Evolutionary conservation across 2,329 filamentous ascomycete genomes (phyloP).

Genomic region (Sodiomyces alkalinus): DNA sequence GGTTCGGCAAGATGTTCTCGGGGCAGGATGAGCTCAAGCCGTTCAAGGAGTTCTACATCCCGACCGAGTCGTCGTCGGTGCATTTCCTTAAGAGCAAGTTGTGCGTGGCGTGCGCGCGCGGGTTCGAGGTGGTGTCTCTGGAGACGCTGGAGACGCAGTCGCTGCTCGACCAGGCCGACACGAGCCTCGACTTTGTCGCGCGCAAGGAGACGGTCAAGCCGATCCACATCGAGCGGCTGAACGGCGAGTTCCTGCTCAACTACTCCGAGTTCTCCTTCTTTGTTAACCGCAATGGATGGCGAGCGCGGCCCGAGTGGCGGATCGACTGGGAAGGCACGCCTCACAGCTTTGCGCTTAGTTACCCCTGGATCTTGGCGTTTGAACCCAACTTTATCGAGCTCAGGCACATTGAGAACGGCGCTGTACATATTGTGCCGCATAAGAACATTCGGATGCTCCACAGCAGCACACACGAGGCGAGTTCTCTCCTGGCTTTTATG

Average conservation of each 20-base stretch:
- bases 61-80: slow-evolving; percentile 93
- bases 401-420: slow-evolving; percentile 83
- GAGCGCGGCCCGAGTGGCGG: slow-evolving; percentile 87
- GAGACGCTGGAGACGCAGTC: slow-evolving; percentile 98
- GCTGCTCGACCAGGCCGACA: slow-evolving; percentile 91
- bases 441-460: slow-evolving; percentile 97
- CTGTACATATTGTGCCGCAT: slow-evolving; percentile 89
- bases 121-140: slow-evolving; percentile 92
- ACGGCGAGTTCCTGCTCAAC: slow-evolving; percentile 92
- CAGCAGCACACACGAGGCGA: slow-evolving; percentile 89
- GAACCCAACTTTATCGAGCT: slow-evolving; percentile 97
- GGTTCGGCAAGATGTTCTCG: slow-evolving; percentile 90
- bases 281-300: slow-evolving; percentile 96
- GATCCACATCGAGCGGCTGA: slow-evolving; percentile 93
- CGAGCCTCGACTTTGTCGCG: slow-evolving; percentile 91
- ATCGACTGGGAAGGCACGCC: slow-evolving; percentile 96
- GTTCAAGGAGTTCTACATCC: slow-evolving; percentile 98
- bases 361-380: slow-evolving; percentile 94
- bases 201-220: slow-evolving; percentile 87
- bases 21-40: slow-evolving; percentile 91
- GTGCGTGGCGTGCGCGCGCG: slow-evolving; percentile 87
- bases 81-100: slow-evolving; percentile 95
- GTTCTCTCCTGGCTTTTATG: slow-evolving; percentile 15
- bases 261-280: slow-evolving; percentile 99
- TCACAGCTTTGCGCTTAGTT: slow-evolving; percentile 82